Percentiles rank a stretch among this genome's conserved stretches.
These are phyloP conservation scores for Didymosphaeria variabile DNA, from an alignment of 2,329 filamentous ascomycete species.

Conservation along the genomic window DNA sequence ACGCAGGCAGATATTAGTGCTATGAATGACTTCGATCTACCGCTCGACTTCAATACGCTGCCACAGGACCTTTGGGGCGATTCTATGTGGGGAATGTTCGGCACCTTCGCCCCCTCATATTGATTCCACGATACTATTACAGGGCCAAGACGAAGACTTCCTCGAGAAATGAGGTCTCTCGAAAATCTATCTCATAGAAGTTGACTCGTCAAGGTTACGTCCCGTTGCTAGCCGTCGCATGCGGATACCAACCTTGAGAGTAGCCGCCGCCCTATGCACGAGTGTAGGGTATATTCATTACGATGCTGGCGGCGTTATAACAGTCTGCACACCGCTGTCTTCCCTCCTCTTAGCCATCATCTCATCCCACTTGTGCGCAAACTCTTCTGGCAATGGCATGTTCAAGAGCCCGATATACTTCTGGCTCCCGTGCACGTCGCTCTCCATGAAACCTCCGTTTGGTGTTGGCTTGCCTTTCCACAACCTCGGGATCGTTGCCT, in stretches of 20 bases:
- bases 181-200: too few species aligned
- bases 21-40: constrained; percentile 18
- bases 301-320: background rate
- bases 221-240: background rate
- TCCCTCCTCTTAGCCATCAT: background rate
- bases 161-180: background rate
- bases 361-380: constrained; percentile 18
- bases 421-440: constrained; percentile 31
- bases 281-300: background rate
- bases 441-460: constrained; percentile 33
- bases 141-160: background rate
- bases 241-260: too few species aligned
- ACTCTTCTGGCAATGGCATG: constrained; percentile 22
- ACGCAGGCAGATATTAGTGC: constrained; percentile 11
- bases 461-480: constrained; percentile 22
- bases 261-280: background rate
- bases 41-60: constrained; percentile 27
- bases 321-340: background rate
- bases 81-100: constrained; percentile 35
- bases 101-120: constrained; percentile 19
- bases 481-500: constrained; percentile 33
- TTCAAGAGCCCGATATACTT: constrained; percentile 29
- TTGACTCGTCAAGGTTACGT: too few species aligned
- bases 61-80: constrained; percentile 35
- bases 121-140: background rate